Conservation (phyloP, 768 basidiomycete genomes). For the Termitomyces sp. region DNA sequence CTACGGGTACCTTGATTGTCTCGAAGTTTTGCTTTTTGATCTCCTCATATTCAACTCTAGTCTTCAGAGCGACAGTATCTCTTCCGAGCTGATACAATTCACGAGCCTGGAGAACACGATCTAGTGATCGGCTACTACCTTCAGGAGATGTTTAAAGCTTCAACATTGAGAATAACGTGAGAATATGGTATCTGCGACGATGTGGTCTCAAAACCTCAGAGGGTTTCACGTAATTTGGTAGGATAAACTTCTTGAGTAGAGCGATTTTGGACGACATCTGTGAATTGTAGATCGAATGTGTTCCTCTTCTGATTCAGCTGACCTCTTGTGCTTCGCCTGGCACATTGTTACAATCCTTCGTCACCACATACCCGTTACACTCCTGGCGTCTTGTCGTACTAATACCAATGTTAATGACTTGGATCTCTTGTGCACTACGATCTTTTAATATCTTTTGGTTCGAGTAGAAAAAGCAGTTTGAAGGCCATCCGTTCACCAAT, state of each 20-base stretch:
- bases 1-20: too few species aligned
- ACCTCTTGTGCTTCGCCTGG: not conserved
- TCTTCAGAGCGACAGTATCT: too few species aligned
- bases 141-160: not conserved
- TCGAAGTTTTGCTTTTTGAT: too few species aligned
- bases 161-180: not conserved
- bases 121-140: not conserved
- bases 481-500: constrained; percentile 45
- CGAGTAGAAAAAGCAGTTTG: not conserved
- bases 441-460: not conserved
- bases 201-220: not conserved
- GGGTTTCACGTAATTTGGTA: not conserved
- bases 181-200: constrained; percentile 2
- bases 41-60: too few species aligned
- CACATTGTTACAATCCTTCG: not conserved
- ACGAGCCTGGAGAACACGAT: not conserved
- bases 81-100: not conserved
- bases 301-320: not conserved
- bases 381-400: too few species aligned
- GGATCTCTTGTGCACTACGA: not conserved
- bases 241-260: not conserved
- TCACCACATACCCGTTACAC: not conserved
- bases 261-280: not conserved
- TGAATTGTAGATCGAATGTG: not conserved
- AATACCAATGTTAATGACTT: not conserved